Percentiles rank a stretch among this genome's conserved stretches.
Conservation (phyloP, 1,284 basidiomycete genomes). For the Xerocomus minutiporus region DNA sequence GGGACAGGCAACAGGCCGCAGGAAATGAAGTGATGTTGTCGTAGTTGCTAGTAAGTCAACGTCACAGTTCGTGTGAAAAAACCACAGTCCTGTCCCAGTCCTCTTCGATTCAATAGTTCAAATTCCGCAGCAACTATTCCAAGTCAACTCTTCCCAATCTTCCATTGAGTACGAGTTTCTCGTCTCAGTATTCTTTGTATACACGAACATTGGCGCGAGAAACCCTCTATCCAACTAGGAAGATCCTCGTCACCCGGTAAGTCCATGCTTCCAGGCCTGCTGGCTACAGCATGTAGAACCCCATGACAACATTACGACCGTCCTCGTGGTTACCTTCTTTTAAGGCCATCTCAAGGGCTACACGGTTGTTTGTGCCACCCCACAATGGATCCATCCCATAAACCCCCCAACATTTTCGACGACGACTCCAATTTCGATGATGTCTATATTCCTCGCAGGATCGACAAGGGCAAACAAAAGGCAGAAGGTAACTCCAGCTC, state of each 20-base stretch:
- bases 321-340: constrained; percentile 9
- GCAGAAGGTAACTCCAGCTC: constrained; percentile 13
- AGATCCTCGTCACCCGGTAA: constrained; percentile 12
- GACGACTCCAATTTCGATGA: not conserved
- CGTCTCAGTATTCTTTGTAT: not conserved
- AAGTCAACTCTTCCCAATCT: not conserved
- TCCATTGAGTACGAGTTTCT: constrained; percentile 6
- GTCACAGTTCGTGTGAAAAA: no score
- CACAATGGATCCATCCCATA: constrained; percentile 10
- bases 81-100: no score
- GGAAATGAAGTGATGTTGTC: no score
- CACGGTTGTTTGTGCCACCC: not conserved
- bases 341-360: not conserved
- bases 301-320: not conserved
- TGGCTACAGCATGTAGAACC: constrained; percentile 6
- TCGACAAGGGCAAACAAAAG: constrained; percentile 26
- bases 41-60: no score
- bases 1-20: no score
- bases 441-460: not conserved
- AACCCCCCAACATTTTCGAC: constrained; percentile 18
- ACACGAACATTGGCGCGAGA: constrained; percentile 8
- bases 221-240: constrained; percentile 1
- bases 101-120: not conserved
- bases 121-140: not conserved
- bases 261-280: not conserved